These are phyloP conservation scores for Fistulinella cinereoalba DNA, from an alignment of 1,284 basidiomycete genomes.

Conservation along the genomic window DNA sequence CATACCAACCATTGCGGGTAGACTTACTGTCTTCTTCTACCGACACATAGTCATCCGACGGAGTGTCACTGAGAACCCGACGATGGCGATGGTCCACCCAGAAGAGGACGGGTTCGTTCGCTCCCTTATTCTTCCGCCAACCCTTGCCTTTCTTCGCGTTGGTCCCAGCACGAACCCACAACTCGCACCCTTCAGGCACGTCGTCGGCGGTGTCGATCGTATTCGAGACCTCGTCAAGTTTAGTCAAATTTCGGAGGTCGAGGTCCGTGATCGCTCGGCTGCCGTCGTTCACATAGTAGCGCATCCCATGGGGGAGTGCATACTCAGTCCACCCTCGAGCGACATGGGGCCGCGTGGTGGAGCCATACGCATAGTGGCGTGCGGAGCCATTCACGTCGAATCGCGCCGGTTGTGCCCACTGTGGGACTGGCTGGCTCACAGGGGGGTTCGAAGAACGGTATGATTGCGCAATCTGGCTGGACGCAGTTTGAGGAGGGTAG, in stretches of 20 bases:
- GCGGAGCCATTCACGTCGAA: constrained; percentile 34
- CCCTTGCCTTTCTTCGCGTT: constrained; percentile 24
- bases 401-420: constrained; percentile 23
- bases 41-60: constrained; percentile 31
- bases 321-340: constrained; percentile 62
- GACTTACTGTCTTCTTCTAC: constrained; percentile 56
- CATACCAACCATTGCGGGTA: background rate
- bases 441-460: constrained; percentile 19
- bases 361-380: constrained; percentile 27
- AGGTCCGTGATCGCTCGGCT: constrained; percentile 61
- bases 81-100: constrained; percentile 67
- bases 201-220: constrained; percentile 43
- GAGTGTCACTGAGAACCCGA: constrained; percentile 48
- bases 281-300: constrained; percentile 64
- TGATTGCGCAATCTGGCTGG: constrained; percentile 22
- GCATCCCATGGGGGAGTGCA: constrained; percentile 60
- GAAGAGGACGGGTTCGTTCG: constrained; percentile 42
- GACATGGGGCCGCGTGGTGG: constrained; percentile 21
- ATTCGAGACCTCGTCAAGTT: constrained; percentile 49
- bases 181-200: constrained; percentile 47
- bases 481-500: constrained; percentile 17
- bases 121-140: constrained; percentile 30
- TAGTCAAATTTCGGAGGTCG: constrained; percentile 51
- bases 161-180: constrained; percentile 45
- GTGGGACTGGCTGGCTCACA: constrained; percentile 31